Evolutionary conservation across 2,329 filamentous ascomycete genomes (phyloP).

Genomic region (Stemphylium vesicarium): DNA sequence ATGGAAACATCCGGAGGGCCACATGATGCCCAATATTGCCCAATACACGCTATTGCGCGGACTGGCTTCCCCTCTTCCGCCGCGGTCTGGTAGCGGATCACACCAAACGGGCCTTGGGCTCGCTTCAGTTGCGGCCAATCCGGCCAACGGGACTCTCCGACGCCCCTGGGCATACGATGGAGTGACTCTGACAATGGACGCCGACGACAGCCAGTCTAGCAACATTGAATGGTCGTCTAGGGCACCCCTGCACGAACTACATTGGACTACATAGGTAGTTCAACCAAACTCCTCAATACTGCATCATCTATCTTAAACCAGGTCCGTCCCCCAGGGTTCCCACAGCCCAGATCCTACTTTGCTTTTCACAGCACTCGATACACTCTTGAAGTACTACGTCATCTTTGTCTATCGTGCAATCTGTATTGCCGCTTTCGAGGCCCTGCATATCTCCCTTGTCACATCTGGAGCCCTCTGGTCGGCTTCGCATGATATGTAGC

Average conservation of each 20-base stretch:
- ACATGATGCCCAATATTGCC: not conserved
- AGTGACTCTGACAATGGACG: not conserved
- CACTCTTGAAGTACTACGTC: too few species aligned
- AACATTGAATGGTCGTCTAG: not conserved
- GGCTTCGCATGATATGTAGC: too few species aligned
- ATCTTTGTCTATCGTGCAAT: too few species aligned
- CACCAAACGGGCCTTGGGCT: not conserved
- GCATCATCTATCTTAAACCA: not conserved
- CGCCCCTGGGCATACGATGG: not conserved
- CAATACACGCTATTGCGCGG: not conserved
- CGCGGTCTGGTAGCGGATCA: conserved; percentile 6
- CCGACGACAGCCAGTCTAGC: not conserved
- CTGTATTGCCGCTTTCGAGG: too few species aligned
- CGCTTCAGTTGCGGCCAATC: not conserved
- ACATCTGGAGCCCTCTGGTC: too few species aligned
- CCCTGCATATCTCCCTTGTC: too few species aligned
- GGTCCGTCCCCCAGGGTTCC: not conserved
- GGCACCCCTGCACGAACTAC: not conserved
- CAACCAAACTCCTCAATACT: not conserved
- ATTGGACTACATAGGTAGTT: not conserved
- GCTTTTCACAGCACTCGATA: not conserved
- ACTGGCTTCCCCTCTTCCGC: not conserved
- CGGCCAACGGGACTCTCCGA: not conserved
- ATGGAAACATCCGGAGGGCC: not conserved
- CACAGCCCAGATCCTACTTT: not conserved